Conservation (phyloP, 1,139 yeast genomes). For the Hyphopichia burtonii region DNA sequence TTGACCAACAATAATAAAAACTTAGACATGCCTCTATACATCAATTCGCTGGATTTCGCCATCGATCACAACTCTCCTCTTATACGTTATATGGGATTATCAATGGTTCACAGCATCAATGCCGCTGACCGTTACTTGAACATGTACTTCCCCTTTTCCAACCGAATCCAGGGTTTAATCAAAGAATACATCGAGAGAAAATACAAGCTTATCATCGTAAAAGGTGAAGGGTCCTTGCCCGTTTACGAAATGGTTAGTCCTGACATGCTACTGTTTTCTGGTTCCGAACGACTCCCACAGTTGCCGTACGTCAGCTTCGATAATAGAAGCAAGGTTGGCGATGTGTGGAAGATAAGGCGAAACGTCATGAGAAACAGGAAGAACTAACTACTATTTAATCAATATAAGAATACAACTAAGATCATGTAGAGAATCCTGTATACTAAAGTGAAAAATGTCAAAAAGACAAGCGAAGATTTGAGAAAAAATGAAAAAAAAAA, state of each 20-base stretch:
- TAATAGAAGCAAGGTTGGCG: constrained; percentile 47
- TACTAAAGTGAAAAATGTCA: too few relatives aligned
- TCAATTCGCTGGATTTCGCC: constrained; percentile 16
- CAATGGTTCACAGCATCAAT: constrained; percentile 66
- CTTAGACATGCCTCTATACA: constrained; percentile 14
- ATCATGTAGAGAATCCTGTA: background rate
- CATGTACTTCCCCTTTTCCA: constrained; percentile 53
- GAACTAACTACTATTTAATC: constrained; percentile 21
- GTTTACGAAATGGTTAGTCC: constrained; percentile 31
- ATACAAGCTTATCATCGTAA: constrained; percentile 45
- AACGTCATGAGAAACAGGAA: constrained; percentile 55
- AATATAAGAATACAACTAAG: too few relatives aligned
- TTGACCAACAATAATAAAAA: background rate
- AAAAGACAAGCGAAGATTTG: background rate
- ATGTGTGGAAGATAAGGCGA: constrained; percentile 61
- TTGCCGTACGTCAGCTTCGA: constrained; percentile 57
- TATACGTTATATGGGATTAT: constrained; percentile 37
- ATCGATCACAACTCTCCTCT: constrained; percentile 11
- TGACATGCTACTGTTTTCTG: constrained; percentile 3
- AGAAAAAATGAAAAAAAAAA: background rate
- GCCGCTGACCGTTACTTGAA: constrained; percentile 38
- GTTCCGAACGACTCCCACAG: background rate
- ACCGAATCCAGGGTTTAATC: constrained; percentile 3
- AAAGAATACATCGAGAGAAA: constrained; percentile 13
- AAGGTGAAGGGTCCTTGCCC: constrained; percentile 64